Evolutionary conservation across 2,329 filamentous ascomycete species (phyloP), one percentile per base, ranked within the genome.

Genomic region (Arachnomyces sp.): DNA sequence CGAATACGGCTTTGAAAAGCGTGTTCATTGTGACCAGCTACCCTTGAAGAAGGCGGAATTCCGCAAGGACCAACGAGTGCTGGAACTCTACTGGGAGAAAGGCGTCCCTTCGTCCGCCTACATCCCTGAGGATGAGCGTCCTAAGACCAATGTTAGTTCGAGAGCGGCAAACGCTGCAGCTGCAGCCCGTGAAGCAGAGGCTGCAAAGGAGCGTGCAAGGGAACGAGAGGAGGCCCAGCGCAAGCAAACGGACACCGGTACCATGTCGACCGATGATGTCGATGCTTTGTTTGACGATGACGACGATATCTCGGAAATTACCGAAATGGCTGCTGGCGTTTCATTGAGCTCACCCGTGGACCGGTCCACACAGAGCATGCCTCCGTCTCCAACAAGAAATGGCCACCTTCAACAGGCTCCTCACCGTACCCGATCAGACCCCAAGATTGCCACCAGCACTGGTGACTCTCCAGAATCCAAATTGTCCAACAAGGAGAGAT

Each of bases 1-100:
- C 4, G 89, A 98, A 60, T 98, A 88, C 73, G 92, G 92, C 50
- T 96, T 98, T 52, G 92, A 98, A 73, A 98, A 98, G 79, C 86
- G 92, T 49, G 92, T 98, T 38, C 92, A 98, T 68, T 98, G 92
- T 61, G 92, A 98, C 59, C 92, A 98, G 71, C 74, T 98, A 60
- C 92, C 92, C 21, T 72, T 98, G 52, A 80, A 96, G 77, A 98
- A 98, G 74, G 92, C 92, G n/a, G 92, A 98, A 61, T 98, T 92
- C 68, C 82, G 93, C 65, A 96, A 96, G 74, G 88, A 94, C 61
- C 86, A 89, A 69, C 81, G 92, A 41, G 79, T 96, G 21, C 75
- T 98, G 34, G 92, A 98, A 67, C 77, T 98, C 12, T 98, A 95
- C 74, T 98, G 92, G 92, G 92, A 98, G 80, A 98, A 96, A 77